Conservation (phyloP, 306 rosid species). For the Prunus padus region DNA sequence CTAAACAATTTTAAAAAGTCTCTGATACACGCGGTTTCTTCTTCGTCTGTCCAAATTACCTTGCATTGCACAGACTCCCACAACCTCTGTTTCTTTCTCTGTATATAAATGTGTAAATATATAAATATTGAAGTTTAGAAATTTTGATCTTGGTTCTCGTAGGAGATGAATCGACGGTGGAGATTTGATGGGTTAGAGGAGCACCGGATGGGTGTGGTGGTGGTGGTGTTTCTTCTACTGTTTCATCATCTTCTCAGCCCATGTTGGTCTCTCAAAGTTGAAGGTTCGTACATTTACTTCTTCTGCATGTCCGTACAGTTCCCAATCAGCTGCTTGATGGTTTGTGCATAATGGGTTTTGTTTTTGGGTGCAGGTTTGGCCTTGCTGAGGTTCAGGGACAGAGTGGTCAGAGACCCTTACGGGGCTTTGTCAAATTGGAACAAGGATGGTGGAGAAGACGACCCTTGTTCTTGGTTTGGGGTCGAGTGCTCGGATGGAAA, state of each 20-base stretch:
- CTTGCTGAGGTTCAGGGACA: slow-evolving; percentile 50
- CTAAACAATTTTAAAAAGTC: neutral
- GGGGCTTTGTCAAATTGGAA: slow-evolving; percentile 62
- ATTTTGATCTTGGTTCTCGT: neutral
- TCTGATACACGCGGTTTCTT: slow-evolving; percentile 49
- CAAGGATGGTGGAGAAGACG: slow-evolving; percentile 26
- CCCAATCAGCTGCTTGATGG: neutral
- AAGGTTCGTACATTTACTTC: slow-evolving; percentile 36
- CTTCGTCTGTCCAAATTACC: slow-evolving; percentile 11
- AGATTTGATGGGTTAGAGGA: slow-evolving; percentile 29
- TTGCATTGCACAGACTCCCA: slow-evolving; percentile 4
- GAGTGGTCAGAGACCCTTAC: slow-evolving; percentile 48
- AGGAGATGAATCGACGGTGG: slow-evolving; percentile 42
- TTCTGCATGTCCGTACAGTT: slow-evolving; percentile 13
- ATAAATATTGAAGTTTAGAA: slow-evolving; percentile 1
- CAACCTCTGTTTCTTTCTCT: neutral
- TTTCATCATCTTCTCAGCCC: slow-evolving; percentile 25
- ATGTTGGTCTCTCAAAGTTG: slow-evolving; percentile 40
- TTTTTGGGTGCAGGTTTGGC: slow-evolving; percentile 62
- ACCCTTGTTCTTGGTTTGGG: slow-evolving; percentile 72
- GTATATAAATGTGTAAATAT: neutral
- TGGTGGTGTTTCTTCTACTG: slow-evolving; percentile 25
- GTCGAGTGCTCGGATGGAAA: slow-evolving; percentile 63
- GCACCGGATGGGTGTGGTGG: slow-evolving; percentile 28
- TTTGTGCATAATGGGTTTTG: neutral